Evolutionary conservation across 148 eudicot species (phyloP), one percentile per base, ranked within the genome.

Genomic region (Pharnaceum exiguum): DNA sequence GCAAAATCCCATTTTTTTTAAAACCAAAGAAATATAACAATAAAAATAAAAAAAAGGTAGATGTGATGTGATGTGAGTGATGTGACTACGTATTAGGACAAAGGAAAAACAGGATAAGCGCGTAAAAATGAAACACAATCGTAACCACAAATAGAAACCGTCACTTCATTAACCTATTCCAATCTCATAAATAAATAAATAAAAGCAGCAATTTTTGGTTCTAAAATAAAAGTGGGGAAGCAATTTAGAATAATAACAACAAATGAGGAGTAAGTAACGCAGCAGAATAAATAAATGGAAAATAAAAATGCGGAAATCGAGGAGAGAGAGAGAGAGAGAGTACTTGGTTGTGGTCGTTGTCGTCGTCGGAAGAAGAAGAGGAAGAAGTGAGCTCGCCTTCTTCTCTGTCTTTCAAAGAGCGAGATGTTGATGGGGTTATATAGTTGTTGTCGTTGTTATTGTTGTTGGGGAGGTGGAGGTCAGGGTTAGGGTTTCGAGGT

Each of bases 301-400:
- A n/a, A n/a, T 5, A 21, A n/a, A 5, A 23, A 16, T 30, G 46
- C 2, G 5, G 39, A 7, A 28, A 3, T 17, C 3, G 6, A 18
- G n/a, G n/a, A 12, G 42, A 13, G 25, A 10, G 10, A 56, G 55
- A 16, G 62, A 62, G 43, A 38, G 50, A 69, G 57, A 18, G 55
- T 70, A 70, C 74, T 48, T 70, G 69, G 50, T 70, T 69, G 37
- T 63, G n/a, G n/a, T n/a, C n/a, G n/a, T n/a, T n/a, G n/a, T n/a
- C n/a, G n/a, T n/a, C n/a, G n/a, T n/a, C n/a, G n/a, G n/a, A n/a
- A n/a, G n/a, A n/a, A n/a, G n/a, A n/a, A n/a, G n/a, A 63, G 33
- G 74, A 70, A 17, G 74, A 70, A 63, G 74, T 56, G 64, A 70
- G 58, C 56, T 70, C 74, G 50, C 74, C 74, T 63, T 70, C 74